Conservation (phyloP, 2,329 filamentous ascomycete genomes). For the Cladosporium sp. region DNA sequence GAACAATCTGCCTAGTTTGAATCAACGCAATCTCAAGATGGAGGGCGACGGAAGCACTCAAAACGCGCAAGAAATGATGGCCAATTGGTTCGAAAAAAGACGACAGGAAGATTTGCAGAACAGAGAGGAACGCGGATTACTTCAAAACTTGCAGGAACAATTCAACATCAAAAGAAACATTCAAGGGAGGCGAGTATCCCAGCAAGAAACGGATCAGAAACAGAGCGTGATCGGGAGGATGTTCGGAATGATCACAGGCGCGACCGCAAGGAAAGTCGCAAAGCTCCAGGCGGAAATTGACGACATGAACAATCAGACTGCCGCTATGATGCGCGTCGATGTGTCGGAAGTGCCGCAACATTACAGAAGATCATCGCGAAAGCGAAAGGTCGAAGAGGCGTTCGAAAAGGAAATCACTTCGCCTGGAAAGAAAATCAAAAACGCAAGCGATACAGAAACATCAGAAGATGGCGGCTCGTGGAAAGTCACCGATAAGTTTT, state of each 20-base stretch:
- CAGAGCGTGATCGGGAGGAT: background rate
- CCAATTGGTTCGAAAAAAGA: constrained; percentile 11
- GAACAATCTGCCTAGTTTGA: too few relatives aligned
- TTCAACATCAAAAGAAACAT: background rate
- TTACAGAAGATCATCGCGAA: background rate
- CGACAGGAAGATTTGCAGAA: constrained; percentile 13
- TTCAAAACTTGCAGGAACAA: background rate
- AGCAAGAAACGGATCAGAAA: background rate
- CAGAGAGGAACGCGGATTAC: background rate
- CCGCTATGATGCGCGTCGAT: constrained; percentile 4
- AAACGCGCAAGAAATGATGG: constrained; percentile 9
- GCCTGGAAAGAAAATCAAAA: background rate
- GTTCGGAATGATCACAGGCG: background rate
- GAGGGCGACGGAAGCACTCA: background rate
- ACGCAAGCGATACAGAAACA: background rate
- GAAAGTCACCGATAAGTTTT: constrained; percentile 6
- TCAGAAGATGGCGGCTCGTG: background rate
- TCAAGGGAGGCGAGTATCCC: background rate
- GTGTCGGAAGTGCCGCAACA: constrained; percentile 4
- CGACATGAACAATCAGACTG: constrained; percentile 6
- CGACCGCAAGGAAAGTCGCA: background rate
- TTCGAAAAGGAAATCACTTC: background rate
- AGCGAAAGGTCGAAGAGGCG: background rate
- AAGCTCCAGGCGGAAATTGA: constrained; percentile 4
- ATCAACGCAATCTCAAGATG: too few relatives aligned